Conservation (phyloP, 2,329 filamentous ascomycete genomes). For the Fusarium sterilihyphosum region DNA sequence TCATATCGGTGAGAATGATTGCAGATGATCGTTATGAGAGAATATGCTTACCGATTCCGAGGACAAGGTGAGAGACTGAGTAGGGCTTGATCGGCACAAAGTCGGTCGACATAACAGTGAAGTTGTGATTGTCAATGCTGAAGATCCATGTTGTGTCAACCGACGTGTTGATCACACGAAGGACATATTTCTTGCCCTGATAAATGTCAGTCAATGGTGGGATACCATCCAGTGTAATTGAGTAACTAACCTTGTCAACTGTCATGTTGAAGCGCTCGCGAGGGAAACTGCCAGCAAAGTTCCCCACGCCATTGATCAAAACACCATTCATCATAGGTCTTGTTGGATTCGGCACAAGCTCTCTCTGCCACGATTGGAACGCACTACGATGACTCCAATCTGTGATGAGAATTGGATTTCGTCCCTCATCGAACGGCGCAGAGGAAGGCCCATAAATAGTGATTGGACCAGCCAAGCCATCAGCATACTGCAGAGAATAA, state of each 20-base stretch:
- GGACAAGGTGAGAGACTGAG: background rate
- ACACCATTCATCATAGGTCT: constrained; percentile 16
- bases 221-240: fast-evolving
- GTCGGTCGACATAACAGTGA: background rate
- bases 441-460: constrained; percentile 25
- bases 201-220: background rate
- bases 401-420: constrained; percentile 5
- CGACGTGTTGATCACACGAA: background rate
- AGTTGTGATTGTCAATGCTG: background rate
- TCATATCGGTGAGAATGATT: background rate
- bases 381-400: constrained; percentile 16
- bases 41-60: background rate
- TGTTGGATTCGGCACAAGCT: background rate
- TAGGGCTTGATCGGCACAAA: background rate
- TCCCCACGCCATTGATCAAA: constrained; percentile 9
- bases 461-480: constrained; percentile 33
- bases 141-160: background rate
- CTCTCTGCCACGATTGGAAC: constrained; percentile 3
- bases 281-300: constrained; percentile 12
- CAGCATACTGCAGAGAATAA: constrained; percentile 32
- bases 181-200: background rate
- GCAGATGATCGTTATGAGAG: fast-evolving
- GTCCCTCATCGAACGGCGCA: background rate
- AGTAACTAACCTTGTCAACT: background rate
- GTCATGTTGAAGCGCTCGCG: constrained; percentile 15